phyloP scores from a whole-genome alignment of 2,329 filamentous ascomycete genomes.

The Graphilbum sp. region DNA sequence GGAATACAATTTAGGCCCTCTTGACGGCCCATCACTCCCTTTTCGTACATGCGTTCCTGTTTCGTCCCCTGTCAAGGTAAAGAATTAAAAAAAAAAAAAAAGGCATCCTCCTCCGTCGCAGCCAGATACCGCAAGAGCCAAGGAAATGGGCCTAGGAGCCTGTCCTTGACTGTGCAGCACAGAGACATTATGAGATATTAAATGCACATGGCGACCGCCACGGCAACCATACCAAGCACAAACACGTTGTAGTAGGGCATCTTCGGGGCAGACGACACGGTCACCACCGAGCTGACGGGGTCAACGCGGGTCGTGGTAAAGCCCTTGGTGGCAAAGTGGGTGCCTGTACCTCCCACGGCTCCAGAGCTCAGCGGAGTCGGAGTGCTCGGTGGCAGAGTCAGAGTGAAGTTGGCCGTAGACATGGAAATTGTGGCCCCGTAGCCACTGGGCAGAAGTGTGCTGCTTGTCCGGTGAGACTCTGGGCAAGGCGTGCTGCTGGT shows the following conservation, averaged over 20 bases:
- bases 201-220: conserved; percentile 16
- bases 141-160: too few relatives aligned
- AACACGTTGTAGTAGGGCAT: conserved; percentile 10
- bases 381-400: conserved; percentile 7
- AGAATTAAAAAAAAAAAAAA: background rate
- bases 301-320: background rate
- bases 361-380: background rate
- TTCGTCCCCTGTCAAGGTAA: background rate
- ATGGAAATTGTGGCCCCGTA: background rate
- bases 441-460: background rate
- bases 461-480: background rate
- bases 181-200: background rate
- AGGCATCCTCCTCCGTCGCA: background rate
- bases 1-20: too few relatives aligned
- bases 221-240: conserved; percentile 17
- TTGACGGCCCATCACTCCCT: too few relatives aligned
- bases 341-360: conserved; percentile 11
- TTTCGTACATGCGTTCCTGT: too few relatives aligned
- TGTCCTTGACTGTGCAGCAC: too few relatives aligned
- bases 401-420: background rate
- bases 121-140: background rate
- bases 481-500: background rate
- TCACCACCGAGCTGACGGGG: conserved; percentile 12
- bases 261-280: conserved; percentile 12
- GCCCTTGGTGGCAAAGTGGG: background rate